phyloP scores from a whole-genome alignment of 495 filamentous ascomycete species.

The Pyronema omphalodes region DNA sequence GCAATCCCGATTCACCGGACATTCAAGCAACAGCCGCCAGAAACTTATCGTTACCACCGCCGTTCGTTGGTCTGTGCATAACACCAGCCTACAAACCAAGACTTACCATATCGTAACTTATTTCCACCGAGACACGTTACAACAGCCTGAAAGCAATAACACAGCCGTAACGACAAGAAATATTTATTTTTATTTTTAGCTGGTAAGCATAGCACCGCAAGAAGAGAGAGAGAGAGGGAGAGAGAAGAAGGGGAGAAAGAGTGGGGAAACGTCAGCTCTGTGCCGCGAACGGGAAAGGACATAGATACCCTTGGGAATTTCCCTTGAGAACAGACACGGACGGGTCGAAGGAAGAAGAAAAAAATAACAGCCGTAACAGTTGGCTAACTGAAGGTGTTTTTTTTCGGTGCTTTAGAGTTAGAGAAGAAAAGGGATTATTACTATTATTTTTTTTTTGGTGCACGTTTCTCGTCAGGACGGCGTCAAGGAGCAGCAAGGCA shows the following conservation, averaged over 20 bases:
- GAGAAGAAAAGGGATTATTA: not conserved
- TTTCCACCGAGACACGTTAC: not conserved
- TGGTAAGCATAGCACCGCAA: not conserved
- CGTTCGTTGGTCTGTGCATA: not conserved
- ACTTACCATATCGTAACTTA: not conserved
- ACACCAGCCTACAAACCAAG: too few species aligned
- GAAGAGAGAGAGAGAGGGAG: not conserved
- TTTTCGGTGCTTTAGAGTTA: not conserved
- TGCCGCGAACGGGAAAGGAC: too few species aligned
- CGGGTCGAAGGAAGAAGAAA: too few species aligned
- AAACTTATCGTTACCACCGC: too few species aligned
- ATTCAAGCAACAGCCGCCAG: not conserved
- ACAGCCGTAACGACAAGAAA: not conserved
- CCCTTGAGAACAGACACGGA: too few species aligned
- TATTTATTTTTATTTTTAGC: constrained; percentile 1
- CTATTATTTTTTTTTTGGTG: not conserved
- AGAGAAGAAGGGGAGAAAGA: not conserved
- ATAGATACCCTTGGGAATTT: too few species aligned
- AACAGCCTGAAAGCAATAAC: not conserved
- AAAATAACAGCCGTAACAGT: not conserved
- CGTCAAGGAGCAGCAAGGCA: not conserved
- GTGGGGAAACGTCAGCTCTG: too few species aligned
- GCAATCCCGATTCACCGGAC: not conserved
- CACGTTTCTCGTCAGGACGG: too few species aligned
- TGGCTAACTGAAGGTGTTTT: not conserved